Evolutionary conservation across 345 rosid species (phyloP), one percentile per base, ranked within the genome.

Genomic region (Hibiscus tridactylites): DNA sequence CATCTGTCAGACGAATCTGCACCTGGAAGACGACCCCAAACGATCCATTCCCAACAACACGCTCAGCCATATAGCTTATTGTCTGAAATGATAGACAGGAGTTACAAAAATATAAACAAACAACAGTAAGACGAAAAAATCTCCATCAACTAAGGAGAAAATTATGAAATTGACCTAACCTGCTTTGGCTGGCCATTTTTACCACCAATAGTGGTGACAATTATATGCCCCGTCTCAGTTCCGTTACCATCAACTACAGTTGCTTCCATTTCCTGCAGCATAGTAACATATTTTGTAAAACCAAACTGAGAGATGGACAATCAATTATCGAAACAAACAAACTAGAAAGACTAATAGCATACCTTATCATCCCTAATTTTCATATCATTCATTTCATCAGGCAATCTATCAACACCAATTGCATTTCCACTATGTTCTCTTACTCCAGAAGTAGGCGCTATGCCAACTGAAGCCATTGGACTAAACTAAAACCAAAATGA

Each of bases 21-120:
- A 90, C 99, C 96, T 92, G 97, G 77, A 95, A 92, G 7, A 92
- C 99, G 44, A 92, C 85, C 63, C 97, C 99, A 79, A 95, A 95
- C 62, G 99, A 95, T 72, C 99, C 99, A 57, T 86, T 90, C 66
- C 99, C 97, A 62, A 95, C 97, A 33, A 88, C 87, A 61, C 97
- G 96, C 84, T 95, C 99, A 31, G 99, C 99, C 99, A 95, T 90
- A 74, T 92, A 95, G 81, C 96, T 90, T 73, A 88, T 85, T 37
- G 96, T 90, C 96, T 90, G 77, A 70, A 62, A 58, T 29, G 56
- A 75, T 35, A 3, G 35, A 61, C 1, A 66, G 19, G 44, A 68
- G 21, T 60, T 17, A 24, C 2, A 39, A 61, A 49, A 79, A 17
- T 12, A 61, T 24, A 61, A 60, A 70, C 44, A 42, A 10, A 19